phyloP scores from a whole-genome alignment of 2,329 filamentous ascomycete species.

The Monosporascus sp. region DNA sequence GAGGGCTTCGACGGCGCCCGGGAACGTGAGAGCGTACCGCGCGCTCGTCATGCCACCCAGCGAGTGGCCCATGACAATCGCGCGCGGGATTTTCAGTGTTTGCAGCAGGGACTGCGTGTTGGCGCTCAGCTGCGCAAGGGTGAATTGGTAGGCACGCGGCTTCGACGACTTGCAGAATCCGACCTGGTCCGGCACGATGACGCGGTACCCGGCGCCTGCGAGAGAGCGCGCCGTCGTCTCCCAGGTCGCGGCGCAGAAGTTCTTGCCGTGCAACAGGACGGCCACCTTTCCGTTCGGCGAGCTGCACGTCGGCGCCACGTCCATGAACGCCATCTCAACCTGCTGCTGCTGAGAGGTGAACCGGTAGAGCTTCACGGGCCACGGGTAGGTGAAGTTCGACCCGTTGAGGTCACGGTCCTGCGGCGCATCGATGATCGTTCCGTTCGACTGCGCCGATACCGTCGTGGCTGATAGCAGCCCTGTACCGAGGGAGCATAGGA shows the following conservation, averaged over 20 bases:
- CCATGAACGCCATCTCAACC: slow-evolving; percentile 54
- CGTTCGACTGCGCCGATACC: slow-evolving; percentile 9
- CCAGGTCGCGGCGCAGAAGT: slow-evolving; percentile 52
- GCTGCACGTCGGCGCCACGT: slow-evolving; percentile 31
- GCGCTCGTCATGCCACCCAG: slow-evolving; percentile 49
- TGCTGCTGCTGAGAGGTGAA: slow-evolving; percentile 41
- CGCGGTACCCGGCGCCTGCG: slow-evolving; percentile 39
- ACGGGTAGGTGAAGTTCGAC: slow-evolving; percentile 48
- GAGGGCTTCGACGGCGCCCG: slow-evolving; percentile 34
- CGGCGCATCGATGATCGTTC: slow-evolving; percentile 28
- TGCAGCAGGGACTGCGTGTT: slow-evolving; percentile 45
- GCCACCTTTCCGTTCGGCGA: slow-evolving; percentile 34
- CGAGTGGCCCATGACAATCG: slow-evolving; percentile 48
- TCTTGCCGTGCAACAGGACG: slow-evolving; percentile 49
- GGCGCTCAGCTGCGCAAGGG: slow-evolving; percentile 42
- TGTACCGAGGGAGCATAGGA: slow-evolving; percentile 7
- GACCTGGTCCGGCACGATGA: slow-evolving; percentile 48
- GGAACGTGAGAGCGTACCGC: slow-evolving; percentile 47
- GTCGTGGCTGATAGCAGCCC: slow-evolving; percentile 7
- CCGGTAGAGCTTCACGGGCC: slow-evolving; percentile 41
- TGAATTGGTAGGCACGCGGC: slow-evolving; percentile 45
- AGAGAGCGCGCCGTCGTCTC: slow-evolving; percentile 39
- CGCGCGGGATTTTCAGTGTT: slow-evolving; percentile 35
- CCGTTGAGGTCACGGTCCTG: slow-evolving; percentile 39
- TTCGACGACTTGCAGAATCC: slow-evolving; percentile 55